phyloP scores from a whole-genome alignment of 164 flowering plant genomes.

The Sextonia rubra region DNA sequence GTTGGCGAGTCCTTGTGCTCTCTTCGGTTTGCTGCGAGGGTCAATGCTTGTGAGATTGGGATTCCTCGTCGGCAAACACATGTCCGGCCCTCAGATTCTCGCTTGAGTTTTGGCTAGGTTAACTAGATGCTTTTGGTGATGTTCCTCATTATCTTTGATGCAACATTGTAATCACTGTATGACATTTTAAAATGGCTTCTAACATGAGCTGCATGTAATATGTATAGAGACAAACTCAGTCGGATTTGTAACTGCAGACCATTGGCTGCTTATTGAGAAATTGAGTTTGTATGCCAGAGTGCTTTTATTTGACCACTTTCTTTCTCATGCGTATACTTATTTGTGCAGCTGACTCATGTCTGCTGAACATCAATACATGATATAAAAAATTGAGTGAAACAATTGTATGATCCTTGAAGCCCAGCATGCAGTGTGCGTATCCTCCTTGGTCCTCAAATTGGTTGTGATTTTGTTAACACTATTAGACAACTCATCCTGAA shows the following conservation, averaged over 20 bases:
- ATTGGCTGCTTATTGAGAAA: conserved; percentile 2
- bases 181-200: conserved; percentile 21
- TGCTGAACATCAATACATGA: too few species aligned
- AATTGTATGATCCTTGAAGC: too few species aligned
- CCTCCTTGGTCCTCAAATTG: too few species aligned
- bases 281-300: conserved; percentile 10
- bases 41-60: conserved; percentile 94
- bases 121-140: not conserved
- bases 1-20: conserved; percentile 85
- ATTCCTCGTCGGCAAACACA: conserved; percentile 72
- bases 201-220: conserved; percentile 36
- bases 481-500: too few species aligned
- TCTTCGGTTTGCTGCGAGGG: conserved; percentile 85
- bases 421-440: too few species aligned
- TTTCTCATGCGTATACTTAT: too few species aligned
- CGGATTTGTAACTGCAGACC: conserved; percentile 10
- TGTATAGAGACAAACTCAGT: conserved; percentile 26
- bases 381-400: too few species aligned
- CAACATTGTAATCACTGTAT: conserved; percentile 1
- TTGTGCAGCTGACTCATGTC: too few species aligned
- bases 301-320: conserved; percentile 10
- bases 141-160: conserved; percentile 2
- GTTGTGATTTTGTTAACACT: too few species aligned
- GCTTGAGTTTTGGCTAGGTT: conserved; percentile 64
- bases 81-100: conserved; percentile 50